phyloP scores from a whole-genome alignment of 345 rosid genomes.

The Reutealis trisperma region DNA sequence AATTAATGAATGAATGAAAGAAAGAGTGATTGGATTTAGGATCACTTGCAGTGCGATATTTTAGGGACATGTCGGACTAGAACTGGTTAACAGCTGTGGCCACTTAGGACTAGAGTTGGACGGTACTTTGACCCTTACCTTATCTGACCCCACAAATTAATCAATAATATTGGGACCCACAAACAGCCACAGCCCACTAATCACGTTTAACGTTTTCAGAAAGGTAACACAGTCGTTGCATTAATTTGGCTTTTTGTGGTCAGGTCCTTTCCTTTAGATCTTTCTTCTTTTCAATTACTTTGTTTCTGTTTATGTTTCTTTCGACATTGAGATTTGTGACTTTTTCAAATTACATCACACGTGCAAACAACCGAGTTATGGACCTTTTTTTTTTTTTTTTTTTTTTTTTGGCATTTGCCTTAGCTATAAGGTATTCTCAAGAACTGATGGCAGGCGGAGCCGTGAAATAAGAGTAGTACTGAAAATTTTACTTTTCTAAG shows the following conservation, averaged over 20 bases:
- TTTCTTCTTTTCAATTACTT: not conserved
- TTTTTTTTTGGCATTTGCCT: no score
- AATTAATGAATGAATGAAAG: not conserved
- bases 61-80: conserved; percentile 1
- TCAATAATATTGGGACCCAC: conserved; percentile 13
- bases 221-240: not conserved
- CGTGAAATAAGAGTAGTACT: no score
- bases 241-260: not conserved
- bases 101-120: conserved; percentile 16
- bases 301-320: no score
- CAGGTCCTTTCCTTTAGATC: not conserved
- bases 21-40: not conserved
- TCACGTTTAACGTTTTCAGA: not conserved
- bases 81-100: conserved; percentile 35
- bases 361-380: no score
- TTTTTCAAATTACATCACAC: no score
- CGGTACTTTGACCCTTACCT: conserved; percentile 15
- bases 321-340: no score
- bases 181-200: conserved; percentile 16
- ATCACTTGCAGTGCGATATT: conserved; percentile 2
- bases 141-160: not conserved
- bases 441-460: no score
- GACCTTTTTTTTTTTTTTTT: no score
- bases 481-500: no score
- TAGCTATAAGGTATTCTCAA: no score